Evolutionary conservation across 139 green algal species (phyloP), one percentile per base, ranked within the genome.

Genomic region (Spirogloea muscicola): DNA sequence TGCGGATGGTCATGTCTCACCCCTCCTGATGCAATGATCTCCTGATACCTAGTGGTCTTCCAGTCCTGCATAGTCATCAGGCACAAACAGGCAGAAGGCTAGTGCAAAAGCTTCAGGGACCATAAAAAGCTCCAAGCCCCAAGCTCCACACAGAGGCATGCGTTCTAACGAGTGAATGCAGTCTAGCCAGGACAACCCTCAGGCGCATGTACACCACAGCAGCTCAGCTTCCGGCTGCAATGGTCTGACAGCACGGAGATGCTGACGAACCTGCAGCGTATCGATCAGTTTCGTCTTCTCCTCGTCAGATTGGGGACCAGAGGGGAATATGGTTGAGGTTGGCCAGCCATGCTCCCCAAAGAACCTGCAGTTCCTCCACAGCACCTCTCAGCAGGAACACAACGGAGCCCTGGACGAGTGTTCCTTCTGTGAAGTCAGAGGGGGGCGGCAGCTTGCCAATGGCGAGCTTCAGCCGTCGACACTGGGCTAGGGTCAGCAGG

Each of bases 261-360:
- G 21, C 18, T 64, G 55, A 13, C 16, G n/a, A n/a, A 80, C 70
- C 70, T 82, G 77, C 73, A 97, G 81, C 18, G 67, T 75, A 82
- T 97, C 93, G 5, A 98, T 86, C 0, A 97, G 77, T 57, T 59
- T 3, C 2, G 63, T 57, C 69, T 92, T 63, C 72, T 95, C 87
- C 10, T 86, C 77, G 21, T 96, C 88, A 40, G 63, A 84, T 0
- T 62, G 55, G 2, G 93, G 89, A 1, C 48, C 58, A 1, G 70
- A 61, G 3, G 69, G 63, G 27, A 38, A 33, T 33, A 85, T 34
- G 29, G 2, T 88, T 37, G 84, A 88, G 39, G 81, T 83, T 4
- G 92, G 92, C 92, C 92, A 97, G 44, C 91, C 91, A 44, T 91
- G 70, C 44, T 89, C 65, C 27, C 67, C 69, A 58, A 93, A 93